Percentiles rank a stretch among this genome's conserved stretches.
These are phyloP conservation scores for Candida pini DNA, from an alignment of 805 yeast genomes.

Conservation along the genomic window DNA sequence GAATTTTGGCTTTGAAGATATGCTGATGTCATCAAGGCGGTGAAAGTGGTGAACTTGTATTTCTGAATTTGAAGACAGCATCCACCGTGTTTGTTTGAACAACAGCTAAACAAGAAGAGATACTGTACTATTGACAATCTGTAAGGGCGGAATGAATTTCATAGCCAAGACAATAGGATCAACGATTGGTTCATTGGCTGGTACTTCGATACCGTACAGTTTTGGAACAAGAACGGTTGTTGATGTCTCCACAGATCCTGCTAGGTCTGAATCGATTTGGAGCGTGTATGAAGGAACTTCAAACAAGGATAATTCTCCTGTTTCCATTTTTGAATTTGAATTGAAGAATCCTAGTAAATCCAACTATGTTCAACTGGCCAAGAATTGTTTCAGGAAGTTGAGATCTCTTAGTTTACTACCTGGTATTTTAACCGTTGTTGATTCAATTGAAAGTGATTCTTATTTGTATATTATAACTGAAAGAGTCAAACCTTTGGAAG, in stretches of 20 bases:
- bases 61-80: neutral
- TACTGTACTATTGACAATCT: too few species aligned
- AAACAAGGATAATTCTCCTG: constrained; percentile 45
- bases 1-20: too few species aligned
- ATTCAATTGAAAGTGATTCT: constrained; percentile 57
- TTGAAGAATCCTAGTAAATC: constrained; percentile 32
- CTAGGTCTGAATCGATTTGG: constrained; percentile 46
- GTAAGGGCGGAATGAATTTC: constrained; percentile 71
- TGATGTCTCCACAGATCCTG: constrained; percentile 21
- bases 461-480: constrained; percentile 62
- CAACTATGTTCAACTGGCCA: constrained; percentile 33
- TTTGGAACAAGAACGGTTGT: constrained; percentile 38
- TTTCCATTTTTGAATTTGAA: constrained; percentile 65
- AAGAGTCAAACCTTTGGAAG: constrained; percentile 47
- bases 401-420: constrained; percentile 59
- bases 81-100: too few species aligned
- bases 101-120: too few species aligned
- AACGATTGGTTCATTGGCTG: constrained; percentile 52
- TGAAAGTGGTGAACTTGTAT: too few species aligned
- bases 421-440: constrained; percentile 58
- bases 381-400: constrained; percentile 40
- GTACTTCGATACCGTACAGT: constrained; percentile 52
- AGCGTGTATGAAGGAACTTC: constrained; percentile 53
- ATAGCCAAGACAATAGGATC: constrained; percentile 53
- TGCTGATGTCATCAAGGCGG: too few species aligned